Evolutionary conservation across 164 flowering plant species (phyloP), one percentile per base, ranked within the genome.

Genomic region (Macadamia integrifolia): DNA sequence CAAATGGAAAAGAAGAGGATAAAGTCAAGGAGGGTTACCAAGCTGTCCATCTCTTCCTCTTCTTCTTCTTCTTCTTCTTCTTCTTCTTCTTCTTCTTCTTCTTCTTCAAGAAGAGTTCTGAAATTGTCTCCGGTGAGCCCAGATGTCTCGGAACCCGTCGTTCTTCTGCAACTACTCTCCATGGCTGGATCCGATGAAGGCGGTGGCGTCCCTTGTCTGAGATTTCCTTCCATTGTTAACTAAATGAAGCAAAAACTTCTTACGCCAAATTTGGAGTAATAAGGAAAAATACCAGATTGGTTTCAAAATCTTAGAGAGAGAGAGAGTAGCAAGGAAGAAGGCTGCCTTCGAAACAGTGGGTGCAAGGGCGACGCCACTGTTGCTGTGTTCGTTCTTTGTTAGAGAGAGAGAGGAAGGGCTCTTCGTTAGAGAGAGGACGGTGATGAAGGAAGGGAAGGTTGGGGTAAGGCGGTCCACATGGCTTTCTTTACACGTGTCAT

Each of bases 401-500:
- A 23, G 35, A 30, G 13, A 44, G 42, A 52, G 61, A 74, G 58
- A 59, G 31, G 48, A 28, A 46, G n/a, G n/a, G n/a, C n/a, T n/a
- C 23, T 23, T 23, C 0, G 23, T 23, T 23, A 42, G 52, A 14
- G 35, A 11, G 50, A 46, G 23, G 23, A 23, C 0, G 23, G 23
- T 23, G 23, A 23, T 23, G 23, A 23, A 23, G 23, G 23, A 23
- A 23, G 23, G 23, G 23, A 23, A 23, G 23, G 23, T 23, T 23
- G 23, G 23, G 23, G 23, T 23, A 23, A 23, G 23, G 23, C 23
- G 23, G 23, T 23, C 23, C 23, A 23, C 23, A 23, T 23, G 43
- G 50, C 35, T 40, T 74, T 18, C 78, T 82, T 80, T 70, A 74
- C 81, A 82, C 78, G 81, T 76, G 80, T 74, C 75, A 49, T 14